These are phyloP conservation scores for Parastagonospora avenae DNA, from an alignment of 2,329 filamentous ascomycete species.

Conservation along the genomic window DNA sequence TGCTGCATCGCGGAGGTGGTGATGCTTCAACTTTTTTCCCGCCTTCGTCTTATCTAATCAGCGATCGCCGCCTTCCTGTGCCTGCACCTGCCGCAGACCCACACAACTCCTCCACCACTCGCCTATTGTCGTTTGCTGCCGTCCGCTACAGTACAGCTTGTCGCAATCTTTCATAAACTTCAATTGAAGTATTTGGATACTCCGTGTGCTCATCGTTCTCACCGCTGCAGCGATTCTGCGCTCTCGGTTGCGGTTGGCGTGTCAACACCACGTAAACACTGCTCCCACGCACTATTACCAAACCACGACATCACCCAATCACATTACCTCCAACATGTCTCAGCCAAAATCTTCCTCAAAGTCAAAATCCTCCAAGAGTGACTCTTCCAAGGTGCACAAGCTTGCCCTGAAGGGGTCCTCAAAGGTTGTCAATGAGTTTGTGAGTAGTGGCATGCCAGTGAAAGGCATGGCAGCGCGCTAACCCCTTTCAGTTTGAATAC, in stretches of 20 bases:
- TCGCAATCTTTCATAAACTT: not conserved
- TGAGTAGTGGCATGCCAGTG: conserved; percentile 55
- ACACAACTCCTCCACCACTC: conserved; percentile 7
- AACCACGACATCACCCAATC: conserved; percentile 6
- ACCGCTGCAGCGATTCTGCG: not conserved
- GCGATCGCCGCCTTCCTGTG: conserved; percentile 12
- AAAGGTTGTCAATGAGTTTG: conserved; percentile 93
- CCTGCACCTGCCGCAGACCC: conserved; percentile 12
- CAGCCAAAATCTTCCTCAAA: conserved; percentile 38
- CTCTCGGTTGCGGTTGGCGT: conserved; percentile 26
- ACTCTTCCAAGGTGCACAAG: conserved; percentile 92
- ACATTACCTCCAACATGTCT: conserved; percentile 29
- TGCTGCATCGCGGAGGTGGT: conserved; percentile 5
- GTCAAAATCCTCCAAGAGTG: conserved; percentile 54
- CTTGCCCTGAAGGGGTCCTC: conserved; percentile 84
- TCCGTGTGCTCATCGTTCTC: not conserved
- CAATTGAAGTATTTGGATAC: not conserved
- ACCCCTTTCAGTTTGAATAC: conserved; percentile 77
- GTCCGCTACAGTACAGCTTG: not conserved
- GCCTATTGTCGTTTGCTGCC: not conserved
- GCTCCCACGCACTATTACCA: not conserved
- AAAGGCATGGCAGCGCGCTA: conserved; percentile 6
- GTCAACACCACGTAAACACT: conserved; percentile 40
- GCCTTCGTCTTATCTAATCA: conserved; percentile 30
- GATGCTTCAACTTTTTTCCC: not conserved